Evolutionary conservation across 2,329 filamentous ascomycete genomes (phyloP).

Genomic region (Aspergillus sp.): DNA sequence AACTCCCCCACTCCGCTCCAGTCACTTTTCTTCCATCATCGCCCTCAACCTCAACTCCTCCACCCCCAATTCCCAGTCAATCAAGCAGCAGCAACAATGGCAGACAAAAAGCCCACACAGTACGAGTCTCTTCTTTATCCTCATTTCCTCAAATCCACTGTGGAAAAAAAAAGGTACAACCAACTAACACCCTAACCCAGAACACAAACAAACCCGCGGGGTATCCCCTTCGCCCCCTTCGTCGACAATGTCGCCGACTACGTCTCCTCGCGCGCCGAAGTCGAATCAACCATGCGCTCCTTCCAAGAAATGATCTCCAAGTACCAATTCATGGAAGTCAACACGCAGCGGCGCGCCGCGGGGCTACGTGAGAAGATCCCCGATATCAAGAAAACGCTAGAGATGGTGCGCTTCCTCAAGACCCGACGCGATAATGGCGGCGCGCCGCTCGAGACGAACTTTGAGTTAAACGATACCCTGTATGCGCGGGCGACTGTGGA

Average conservation of each 20-base stretch:
- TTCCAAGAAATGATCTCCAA: constrained; percentile 67
- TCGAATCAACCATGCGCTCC: constrained; percentile 45
- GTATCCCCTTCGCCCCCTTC: constrained; percentile 48
- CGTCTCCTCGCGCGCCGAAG: constrained; percentile 45
- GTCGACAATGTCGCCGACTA: constrained; percentile 49
- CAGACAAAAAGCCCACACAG: constrained; percentile 30
- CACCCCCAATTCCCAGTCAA: not conserved
- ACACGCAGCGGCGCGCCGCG: constrained; percentile 77
- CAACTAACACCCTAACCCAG: constrained; percentile 13
- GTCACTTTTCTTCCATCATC: constrained; percentile 9
- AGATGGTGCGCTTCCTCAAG: constrained; percentile 84
- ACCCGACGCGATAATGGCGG: constrained; percentile 61
- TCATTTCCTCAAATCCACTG: not conserved
- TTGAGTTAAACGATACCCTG: constrained; percentile 94
- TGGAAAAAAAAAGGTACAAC: not conserved
- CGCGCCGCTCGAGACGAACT: constrained; percentile 75
- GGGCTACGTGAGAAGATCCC: constrained; percentile 93
- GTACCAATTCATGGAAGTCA: constrained; percentile 99
- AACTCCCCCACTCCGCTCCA: constrained; percentile 19
- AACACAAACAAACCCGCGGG: constrained; percentile 44
- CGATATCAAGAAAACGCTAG: constrained; percentile 93
- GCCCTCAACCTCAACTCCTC: not conserved
- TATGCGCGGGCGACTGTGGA: constrained; percentile 84
- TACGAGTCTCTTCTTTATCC: constrained; percentile 13
- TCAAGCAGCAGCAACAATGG: constrained; percentile 24